A percentile compares a stretch with the other conserved stretches of the same genome.
phyloP scores from a whole-genome alignment of 2,329 filamentous ascomycete species.

The Aspergillus uvarum region DNA sequence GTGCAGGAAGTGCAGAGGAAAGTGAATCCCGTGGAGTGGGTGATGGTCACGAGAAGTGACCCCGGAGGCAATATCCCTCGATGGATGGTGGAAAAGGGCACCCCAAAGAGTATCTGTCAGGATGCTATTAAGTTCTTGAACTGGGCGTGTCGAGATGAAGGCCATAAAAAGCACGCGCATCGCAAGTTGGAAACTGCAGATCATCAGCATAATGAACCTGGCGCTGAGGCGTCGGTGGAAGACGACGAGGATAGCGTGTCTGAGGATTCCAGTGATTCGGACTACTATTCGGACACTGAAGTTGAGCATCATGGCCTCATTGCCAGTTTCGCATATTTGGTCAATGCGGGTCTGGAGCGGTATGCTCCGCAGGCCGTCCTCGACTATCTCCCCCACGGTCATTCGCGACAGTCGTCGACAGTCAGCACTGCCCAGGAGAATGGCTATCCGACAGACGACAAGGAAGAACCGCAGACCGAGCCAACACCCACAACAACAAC shows the following conservation, averaged over 20 bases:
- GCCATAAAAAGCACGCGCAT: conserved; percentile 26
- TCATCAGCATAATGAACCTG: not conserved
- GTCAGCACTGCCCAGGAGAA: not conserved
- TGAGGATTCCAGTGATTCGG: conserved; percentile 20
- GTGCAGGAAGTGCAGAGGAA: conserved; percentile 48
- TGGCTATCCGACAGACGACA: not conserved
- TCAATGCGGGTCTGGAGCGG: conserved; percentile 50
- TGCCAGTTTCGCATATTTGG: conserved; percentile 35
- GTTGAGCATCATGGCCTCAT: conserved; percentile 36
- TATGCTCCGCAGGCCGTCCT: conserved; percentile 52
- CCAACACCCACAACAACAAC: not conserved
- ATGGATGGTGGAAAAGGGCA: conserved; percentile 89
- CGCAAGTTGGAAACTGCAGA: not conserved
- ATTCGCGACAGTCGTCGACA: conserved; percentile 19
- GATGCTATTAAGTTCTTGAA: conserved; percentile 80
- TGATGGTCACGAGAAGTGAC: conserved; percentile 88
- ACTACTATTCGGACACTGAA: conserved; percentile 20
- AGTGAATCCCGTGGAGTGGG: conserved; percentile 75
- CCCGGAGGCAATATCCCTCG: conserved; percentile 84
- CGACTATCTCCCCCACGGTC: conserved; percentile 46
- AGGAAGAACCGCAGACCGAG: not conserved
- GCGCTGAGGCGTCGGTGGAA: not conserved
- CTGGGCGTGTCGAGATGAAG: conserved; percentile 64
- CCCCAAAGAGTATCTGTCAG: conserved; percentile 73
- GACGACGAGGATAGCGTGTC: conserved; percentile 9